Evolutionary conservation across 441 rosid species (phyloP).

Genomic region (Jatropha multifida): DNA sequence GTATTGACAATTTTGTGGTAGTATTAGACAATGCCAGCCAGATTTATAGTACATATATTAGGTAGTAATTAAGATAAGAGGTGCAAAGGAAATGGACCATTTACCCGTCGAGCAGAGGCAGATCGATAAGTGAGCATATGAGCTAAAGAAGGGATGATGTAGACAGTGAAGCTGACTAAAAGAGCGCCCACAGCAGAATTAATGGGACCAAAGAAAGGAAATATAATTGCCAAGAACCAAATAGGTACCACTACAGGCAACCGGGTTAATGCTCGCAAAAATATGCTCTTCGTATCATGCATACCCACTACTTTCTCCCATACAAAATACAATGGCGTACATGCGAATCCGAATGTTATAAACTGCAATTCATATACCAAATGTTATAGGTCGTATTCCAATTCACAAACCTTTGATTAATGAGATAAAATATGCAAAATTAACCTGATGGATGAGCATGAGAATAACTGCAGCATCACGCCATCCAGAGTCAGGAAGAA

Average conservation of each 20-base stretch:
- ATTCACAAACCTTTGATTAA: not conserved
- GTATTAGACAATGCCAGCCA: conserved; percentile 17
- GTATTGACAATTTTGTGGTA: conserved; percentile 6
- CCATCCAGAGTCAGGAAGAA: conserved; percentile 60
- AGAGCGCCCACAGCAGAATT: conserved; percentile 97
- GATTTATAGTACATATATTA: not conserved
- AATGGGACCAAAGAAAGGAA: conserved; percentile 95
- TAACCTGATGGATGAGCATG: conserved; percentile 96
- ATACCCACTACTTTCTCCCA: conserved; percentile 97
- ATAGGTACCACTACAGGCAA: conserved; percentile 92
- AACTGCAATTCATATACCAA: conserved; percentile 50
- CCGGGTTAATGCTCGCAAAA: conserved; percentile 73
- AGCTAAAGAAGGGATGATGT: conserved; percentile 87
- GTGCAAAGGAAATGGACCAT: conserved; percentile 15
- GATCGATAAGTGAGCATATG: conserved; percentile 92
- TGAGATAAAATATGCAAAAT: not conserved
- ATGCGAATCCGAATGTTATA: conserved; percentile 92
- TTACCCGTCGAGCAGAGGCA: conserved; percentile 87
- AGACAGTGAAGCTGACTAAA: conserved; percentile 94
- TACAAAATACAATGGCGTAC: conserved; percentile 88
- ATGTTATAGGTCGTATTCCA: not conserved
- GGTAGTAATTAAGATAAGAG: conserved; percentile 5
- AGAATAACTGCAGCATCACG: conserved; percentile 91
- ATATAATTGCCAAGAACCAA: conserved; percentile 91
- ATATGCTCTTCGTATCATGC: conserved; percentile 89